Base-by-base conservation (phyloP, 106 monocot species). In the Chionographis japonica region DNA sequence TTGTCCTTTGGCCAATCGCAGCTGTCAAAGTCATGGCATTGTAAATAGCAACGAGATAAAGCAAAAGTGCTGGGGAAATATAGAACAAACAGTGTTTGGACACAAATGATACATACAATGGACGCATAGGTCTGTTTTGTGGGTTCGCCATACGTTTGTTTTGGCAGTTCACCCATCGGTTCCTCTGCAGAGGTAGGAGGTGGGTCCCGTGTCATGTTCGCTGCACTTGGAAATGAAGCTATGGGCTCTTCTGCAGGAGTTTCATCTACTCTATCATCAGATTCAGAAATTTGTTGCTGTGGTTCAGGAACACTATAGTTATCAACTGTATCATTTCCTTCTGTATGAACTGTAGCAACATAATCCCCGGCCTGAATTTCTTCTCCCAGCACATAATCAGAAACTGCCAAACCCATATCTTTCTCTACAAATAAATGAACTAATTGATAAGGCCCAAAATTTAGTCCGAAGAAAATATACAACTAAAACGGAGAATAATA, bases 121-220 rank as follows among this genome's bases (percentile, higher is more conserved):
- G 93, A 93, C 15, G 93, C 93, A 77, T 93, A 93, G 37, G 89
- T 93, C n/a, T 79, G 86, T 63, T 86, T 88, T 55, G 71, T 68
- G 12, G 78, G 86, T 42, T 86, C 88, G 58, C 68, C 69, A 27
- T 27, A 27, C 27, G 89, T 93, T 19, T 79, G 86, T 63, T 86
- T 88, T 55, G 71, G 71, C 14, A 76, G 86, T 42, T 86, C 88
- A 61, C 68, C 69, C 5, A 77, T 17, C 52, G 73, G 68, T 69
- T 88, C 82, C 13, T 85, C 85, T 51, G 68, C 71, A 59, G 56
- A 74, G 12, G 16, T 61, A 15, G 63, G 57, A 46, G 43, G 77
- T 19, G 66, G 68, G n/a, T 84, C 87, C 69, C 52, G 52, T 12
- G 37, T 54, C 11, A 19, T 43, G 14, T 76, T 68, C 16, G 50